A percentile compares a stretch with the other conserved stretches of the same genome.
Evolutionary conservation across 2,329 filamentous ascomycete species (phyloP).

Genomic region (Aspergillus sp.): DNA sequence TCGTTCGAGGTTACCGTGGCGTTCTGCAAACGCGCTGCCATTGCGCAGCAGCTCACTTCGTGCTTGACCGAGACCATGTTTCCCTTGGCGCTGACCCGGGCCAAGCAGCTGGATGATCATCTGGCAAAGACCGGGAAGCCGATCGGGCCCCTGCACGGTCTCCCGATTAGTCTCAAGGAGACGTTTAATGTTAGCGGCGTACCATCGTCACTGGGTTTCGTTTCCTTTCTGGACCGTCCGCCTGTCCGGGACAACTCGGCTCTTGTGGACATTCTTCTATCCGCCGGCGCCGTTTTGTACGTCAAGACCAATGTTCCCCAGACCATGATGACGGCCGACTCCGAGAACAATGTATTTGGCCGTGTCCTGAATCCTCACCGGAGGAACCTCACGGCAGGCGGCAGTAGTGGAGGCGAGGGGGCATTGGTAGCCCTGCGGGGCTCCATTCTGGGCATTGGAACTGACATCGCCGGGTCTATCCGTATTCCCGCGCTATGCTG

Average conservation of each 20-base stretch:
- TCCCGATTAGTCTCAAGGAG: conserved; percentile 47
- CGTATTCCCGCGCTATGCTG: conserved; percentile 43
- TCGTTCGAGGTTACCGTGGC: conserved; percentile 42
- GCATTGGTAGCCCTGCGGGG: conserved; percentile 51
- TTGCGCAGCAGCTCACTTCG: conserved; percentile 33
- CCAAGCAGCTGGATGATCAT: conserved; percentile 41
- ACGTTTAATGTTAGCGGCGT: conserved; percentile 39
- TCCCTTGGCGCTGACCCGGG: conserved; percentile 39
- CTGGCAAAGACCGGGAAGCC: conserved; percentile 29
- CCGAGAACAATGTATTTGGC: conserved; percentile 53
- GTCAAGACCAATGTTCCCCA: conserved; percentile 62
- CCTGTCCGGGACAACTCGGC: conserved; percentile 44
- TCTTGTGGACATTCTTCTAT: conserved; percentile 49
- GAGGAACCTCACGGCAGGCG: conserved; percentile 51
- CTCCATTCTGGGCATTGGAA: conserved; percentile 51
- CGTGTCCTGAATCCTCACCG: conserved; percentile 56
- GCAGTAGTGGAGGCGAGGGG: conserved; percentile 57
- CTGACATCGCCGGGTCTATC: conserved; percentile 47
- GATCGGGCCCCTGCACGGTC: conserved; percentile 52
- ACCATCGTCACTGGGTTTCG: conserved; percentile 49
- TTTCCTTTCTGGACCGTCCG: conserved; percentile 51
- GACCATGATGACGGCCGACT: conserved; percentile 47
- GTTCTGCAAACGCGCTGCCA: conserved; percentile 43
- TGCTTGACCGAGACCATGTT: conserved; percentile 48
- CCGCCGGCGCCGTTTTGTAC: conserved; percentile 57